Base-by-base conservation (phyloP, 1,284 basidiomycete genomes). In the Puccinia coronata region DNA sequence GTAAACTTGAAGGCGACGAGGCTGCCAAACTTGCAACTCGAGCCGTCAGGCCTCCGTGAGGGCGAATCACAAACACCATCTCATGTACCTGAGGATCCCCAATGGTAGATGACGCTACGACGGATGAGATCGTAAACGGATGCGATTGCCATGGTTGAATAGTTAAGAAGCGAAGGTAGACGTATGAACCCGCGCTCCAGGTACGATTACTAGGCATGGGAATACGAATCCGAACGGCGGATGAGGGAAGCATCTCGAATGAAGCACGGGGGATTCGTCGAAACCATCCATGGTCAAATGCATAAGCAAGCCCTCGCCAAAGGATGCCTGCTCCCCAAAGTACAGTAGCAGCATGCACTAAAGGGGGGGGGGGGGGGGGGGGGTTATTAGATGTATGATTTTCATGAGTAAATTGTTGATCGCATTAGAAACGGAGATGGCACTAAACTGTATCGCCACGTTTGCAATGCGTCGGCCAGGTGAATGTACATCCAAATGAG, bases 171-270 rank as follows among this genome's bases (percentile, higher is more conserved):
- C 88, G 87, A 43, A 88, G 82, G 82, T 88, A 88, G 83, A 86
- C 86, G 83, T 88, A 87, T 83, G 88, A 88, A 2, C 88, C 88
- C 0, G 87, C 86, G 4, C 82, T 81, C 88, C 88, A 88, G 25
- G 76, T 83, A 47, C 87, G 75, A n/a, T 83, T 81, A n/a, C 84
- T 83, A 14, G 70, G 57, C 11, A 80, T 59, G 5, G 85, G 85
- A 71, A 88, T 84, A 69, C 83, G 83, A 55, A 88, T 79, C 71
- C 85, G 84, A 74, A 88, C 81, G 59, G 86, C 84, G 69, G 84
- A 82, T 69, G 86, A 86, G 23, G 84, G 84, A 47, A 87, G 84
- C 14, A 82, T 61, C 51, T 86, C 84, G 83, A 87, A 76, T 14
- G 84, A 84, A 0, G 87, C 87, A 51, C 82, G 82, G 25, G 67